Base-by-base conservation (phyloP, 371 early-diverging fungal species). In the Choanephora cucurbitarum region DNA sequence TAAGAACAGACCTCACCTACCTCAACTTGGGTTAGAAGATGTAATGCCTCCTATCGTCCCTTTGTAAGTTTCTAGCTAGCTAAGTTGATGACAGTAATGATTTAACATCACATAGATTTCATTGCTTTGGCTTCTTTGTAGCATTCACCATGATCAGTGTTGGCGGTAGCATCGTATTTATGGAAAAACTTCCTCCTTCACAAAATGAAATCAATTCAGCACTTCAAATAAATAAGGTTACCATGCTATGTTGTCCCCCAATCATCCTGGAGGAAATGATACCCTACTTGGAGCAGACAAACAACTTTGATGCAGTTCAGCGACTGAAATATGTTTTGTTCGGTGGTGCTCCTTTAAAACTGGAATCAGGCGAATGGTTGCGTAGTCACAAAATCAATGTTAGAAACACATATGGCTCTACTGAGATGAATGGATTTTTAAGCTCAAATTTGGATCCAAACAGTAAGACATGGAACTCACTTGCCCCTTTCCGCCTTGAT, bases 341-440 rank as follows among this genome's bases (percentile, higher is more conserved):
- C 46, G 96, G 94, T 21, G 92, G 93, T 32, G 95, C 96, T 1
- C 86, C 92, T 18, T 71, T 95, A 33, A 60, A 47, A 18, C 7
- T n/a, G 2, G 53, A 56, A 33, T 22, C 51, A 5, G 57, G 58
- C 8, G 45, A 58, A 11, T 62, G 61, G 61, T 44, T 57, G 14
- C 45, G 46, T 1, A 15, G 40, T 11, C 47, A 49, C 24, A 39
- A 51, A 2, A 24, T 66, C 4, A 55, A 59, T 44, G n/a, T 60
- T 39, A 46, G 59, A 6, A 19, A 24, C 8, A 11, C 42, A 5
- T 64, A 59, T 24, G 65, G 65, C 44, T 22, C 57, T 5, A 59
- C 60, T 19, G 65, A 64, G 44, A 56, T 31, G 7, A 52, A 52
- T 32, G 48, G 42, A 6, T 2, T 32, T 15, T 52, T 64, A 60